phyloP scores from a whole-genome alignment of 2,329 filamentous ascomycete genomes.

The Stachybotrys echinatus region DNA sequence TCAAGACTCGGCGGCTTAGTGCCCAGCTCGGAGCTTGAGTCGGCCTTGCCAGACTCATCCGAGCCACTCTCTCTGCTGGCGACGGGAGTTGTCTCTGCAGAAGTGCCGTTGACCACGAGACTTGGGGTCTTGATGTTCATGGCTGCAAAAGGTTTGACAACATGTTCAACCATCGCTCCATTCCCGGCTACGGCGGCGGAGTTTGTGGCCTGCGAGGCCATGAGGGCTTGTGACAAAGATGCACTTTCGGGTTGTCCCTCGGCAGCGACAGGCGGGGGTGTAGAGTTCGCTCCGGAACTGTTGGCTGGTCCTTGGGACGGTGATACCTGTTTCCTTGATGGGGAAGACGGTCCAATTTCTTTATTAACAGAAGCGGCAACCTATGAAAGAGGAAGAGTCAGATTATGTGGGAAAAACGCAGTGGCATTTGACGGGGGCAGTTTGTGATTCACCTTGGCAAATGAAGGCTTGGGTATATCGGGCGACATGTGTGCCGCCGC shows the following conservation, averaged over 20 bases:
- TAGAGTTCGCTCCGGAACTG: slow-evolving; percentile 1
- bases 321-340: slow-evolving; percentile 19
- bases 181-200: slow-evolving; percentile 8
- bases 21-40: slow-evolving; percentile 59
- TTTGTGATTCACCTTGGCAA: slow-evolving; percentile 60
- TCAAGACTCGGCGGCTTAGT: slow-evolving; percentile 88
- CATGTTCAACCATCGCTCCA: slow-evolving; percentile 15
- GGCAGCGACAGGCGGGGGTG: not conserved
- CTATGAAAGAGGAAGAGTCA: slow-evolving; percentile 21
- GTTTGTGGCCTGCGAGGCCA: slow-evolving; percentile 11
- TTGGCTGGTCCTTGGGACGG: slow-evolving; percentile 17
- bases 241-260: slow-evolving; percentile 6
- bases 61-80: slow-evolving; percentile 40
- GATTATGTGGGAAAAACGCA: slow-evolving; percentile 4
- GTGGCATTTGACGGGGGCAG: slow-evolving; percentile 11
- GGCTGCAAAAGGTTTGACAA: slow-evolving; percentile 21
- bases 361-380: slow-evolving; percentile 40
- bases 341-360: slow-evolving; percentile 18
- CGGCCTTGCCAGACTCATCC: slow-evolving; percentile 53
- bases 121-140: slow-evolving; percentile 28
- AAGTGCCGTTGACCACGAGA: slow-evolving; percentile 45
- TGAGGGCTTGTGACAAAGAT: slow-evolving; percentile 7
- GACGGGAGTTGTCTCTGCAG: slow-evolving; percentile 24
- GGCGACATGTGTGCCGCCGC: slow-evolving; percentile 40
- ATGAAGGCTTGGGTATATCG: slow-evolving; percentile 57